Base-by-base conservation (phyloP, 1,139 yeast species). In the Lodderomyces theae region DNA sequence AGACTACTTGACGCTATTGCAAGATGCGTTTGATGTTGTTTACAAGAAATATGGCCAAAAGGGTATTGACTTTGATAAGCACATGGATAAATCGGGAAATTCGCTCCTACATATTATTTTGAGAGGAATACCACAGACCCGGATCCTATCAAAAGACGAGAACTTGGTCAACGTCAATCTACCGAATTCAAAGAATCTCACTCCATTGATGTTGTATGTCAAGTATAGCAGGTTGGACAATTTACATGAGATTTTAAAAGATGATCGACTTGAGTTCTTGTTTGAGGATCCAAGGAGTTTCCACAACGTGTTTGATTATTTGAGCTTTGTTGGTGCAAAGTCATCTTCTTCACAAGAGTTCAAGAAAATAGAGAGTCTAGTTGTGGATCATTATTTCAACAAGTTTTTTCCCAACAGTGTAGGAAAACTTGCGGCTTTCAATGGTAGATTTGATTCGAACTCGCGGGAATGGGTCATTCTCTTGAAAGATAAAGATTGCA, bases 31-130 rank as follows among this genome's bases (percentile, higher is more conserved):
- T 42, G 49, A 57, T 1, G 66, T 75, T 24, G 78, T 76, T 1
- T 61, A 62, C 19, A 35, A 54, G 8, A 72, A 79, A 71, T 72
- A 76, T 46, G 49, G 50, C 1, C 35, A 51, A 2, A 43, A 40
- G 4, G 45, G 48, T 2, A 64, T 80, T 39, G 65, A 74, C 44
- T 74, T 74, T 45, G 66, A 63, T 35, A 79, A 77, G 18, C 97
- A 92, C 56, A 64, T 79, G 15, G 97, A 90, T 56, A 65, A 64
- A 19, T 72, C 77, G 43, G 94, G 94, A 0, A 88, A 89, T 53
- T 79, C 92, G 0, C 56, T 90, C 7, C 64, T 92, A 29, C 97
- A 92, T 60, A 75, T 86, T 4, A 65, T 87, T 7, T 57, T 79
- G 23, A 64, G 66, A 21, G 66, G 72, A 5, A 52, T 85, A 11